phyloP scores from a whole-genome alignment of 2,329 filamentous ascomycete genomes.

The Plenodomus lindquistii region DNA sequence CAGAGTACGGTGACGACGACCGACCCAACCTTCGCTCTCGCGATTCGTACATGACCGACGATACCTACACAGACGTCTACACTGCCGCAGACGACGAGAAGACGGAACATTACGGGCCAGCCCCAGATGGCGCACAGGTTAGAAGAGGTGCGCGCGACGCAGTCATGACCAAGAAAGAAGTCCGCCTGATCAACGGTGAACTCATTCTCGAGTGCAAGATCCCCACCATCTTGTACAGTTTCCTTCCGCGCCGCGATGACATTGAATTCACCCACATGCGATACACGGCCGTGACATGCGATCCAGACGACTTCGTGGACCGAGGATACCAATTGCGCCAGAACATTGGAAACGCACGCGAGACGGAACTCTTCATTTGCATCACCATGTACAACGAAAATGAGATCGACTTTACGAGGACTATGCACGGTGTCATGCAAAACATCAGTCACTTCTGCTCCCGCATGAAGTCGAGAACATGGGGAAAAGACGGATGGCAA shows the following conservation, averaged over 20 bases:
- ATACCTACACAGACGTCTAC: conserved; percentile 59
- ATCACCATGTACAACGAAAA: conserved; percentile 99
- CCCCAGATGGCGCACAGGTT: conserved; percentile 83
- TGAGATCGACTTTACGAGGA: conserved; percentile 93
- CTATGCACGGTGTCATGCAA: conserved; percentile 98
- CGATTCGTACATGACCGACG: conserved; percentile 64
- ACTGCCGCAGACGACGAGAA: conserved; percentile 56
- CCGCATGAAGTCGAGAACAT: conserved; percentile 87
- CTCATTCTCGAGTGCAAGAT: conserved; percentile 99
- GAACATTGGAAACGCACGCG: conserved; percentile 82
- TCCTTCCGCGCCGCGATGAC: conserved; percentile 88
- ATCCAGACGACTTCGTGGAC: conserved; percentile 89
- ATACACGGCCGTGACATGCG: conserved; percentile 97
- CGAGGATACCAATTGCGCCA: conserved; percentile 92
- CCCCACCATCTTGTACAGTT: conserved; percentile 96
- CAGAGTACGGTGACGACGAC: conserved; percentile 58
- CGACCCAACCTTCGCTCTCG: conserved; percentile 65
- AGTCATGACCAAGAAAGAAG: conserved; percentile 90
- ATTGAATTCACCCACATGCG: conserved; percentile 98
- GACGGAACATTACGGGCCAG: conserved; percentile 81
- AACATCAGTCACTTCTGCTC: conserved; percentile 97
- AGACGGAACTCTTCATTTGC: conserved; percentile 95
- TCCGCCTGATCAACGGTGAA: conserved; percentile 95
- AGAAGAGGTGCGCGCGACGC: conserved; percentile 83
- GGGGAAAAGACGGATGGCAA: conserved; percentile 97